phyloP scores from a whole-genome alignment of 805 yeast species.

The Grigorovia jiainica region DNA sequence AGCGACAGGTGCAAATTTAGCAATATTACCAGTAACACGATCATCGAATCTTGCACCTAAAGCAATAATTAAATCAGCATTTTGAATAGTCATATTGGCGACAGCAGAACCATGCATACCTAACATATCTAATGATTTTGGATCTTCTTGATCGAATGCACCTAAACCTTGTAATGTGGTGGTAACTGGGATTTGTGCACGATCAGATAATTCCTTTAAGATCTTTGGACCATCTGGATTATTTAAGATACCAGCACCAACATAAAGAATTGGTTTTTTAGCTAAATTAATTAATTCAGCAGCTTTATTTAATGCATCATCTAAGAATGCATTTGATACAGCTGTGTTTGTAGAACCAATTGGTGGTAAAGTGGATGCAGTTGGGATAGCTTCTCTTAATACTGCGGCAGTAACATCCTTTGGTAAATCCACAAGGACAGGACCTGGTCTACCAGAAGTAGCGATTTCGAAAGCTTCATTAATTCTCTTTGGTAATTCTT shows the following conservation, averaged over 20 bases:
- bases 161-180: slow-evolving; percentile 93
- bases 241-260: slow-evolving; percentile 84
- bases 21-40: slow-evolving; percentile 84
- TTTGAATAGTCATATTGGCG: slow-evolving; percentile 90
- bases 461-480: slow-evolving; percentile 98
- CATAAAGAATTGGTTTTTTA: slow-evolving; percentile 81
- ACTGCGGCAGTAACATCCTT: slow-evolving; percentile 95
- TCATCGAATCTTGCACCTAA: slow-evolving; percentile 97
- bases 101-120: slow-evolving; percentile 98
- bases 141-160: slow-evolving; percentile 85
- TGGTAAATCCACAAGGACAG: slow-evolving; percentile 94
- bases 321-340: slow-evolving; percentile 64
- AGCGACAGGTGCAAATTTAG: slow-evolving; percentile 91
- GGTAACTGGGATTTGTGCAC: slow-evolving; percentile 91
- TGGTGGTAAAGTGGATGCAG: slow-evolving; percentile 64
- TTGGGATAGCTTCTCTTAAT: slow-evolving; percentile 78
- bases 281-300: slow-evolving; percentile 74
- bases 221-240: slow-evolving; percentile 70
- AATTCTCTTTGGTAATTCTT: slow-evolving; percentile 89
- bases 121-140: slow-evolving; percentile 86
- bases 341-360: slow-evolving; percentile 59
- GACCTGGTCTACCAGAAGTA: slow-evolving; percentile 94
- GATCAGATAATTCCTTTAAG: slow-evolving; percentile 77
- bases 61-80: slow-evolving; percentile 90
- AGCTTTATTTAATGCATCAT: slow-evolving; percentile 63